phyloP scores from a whole-genome alignment of 345 rosid species.

The Aquilaria malaccensis region DNA sequence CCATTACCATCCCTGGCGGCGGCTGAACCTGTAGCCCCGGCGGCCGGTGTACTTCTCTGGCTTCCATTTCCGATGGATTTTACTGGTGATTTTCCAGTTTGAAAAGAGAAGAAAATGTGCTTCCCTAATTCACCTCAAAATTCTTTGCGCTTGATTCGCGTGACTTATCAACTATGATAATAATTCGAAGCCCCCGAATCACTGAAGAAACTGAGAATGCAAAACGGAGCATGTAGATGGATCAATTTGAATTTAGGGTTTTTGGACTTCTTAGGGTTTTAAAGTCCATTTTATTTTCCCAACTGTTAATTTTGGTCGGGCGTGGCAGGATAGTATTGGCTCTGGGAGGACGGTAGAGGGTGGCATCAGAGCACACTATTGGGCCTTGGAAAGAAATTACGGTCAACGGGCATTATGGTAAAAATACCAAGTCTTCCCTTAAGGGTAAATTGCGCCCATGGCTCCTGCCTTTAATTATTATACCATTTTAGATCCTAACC shows the following conservation, averaged over 20 bases:
- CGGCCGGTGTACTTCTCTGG: conserved; percentile 37
- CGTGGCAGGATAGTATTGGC: background rate
- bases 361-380: background rate
- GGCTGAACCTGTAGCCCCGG: conserved; percentile 17
- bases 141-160: background rate
- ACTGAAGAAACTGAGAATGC: background rate
- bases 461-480: no score
- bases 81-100: background rate
- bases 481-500: no score
- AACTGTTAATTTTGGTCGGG: background rate
- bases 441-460: no score
- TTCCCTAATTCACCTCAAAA: background rate
- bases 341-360: background rate
- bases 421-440: no score
- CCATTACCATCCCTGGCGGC: conserved; percentile 21
- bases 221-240: no score
- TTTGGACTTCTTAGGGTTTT: background rate
- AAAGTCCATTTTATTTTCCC: background rate
- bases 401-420: no score
- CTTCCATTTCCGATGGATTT: conserved; percentile 28
- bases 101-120: conserved; percentile 1
- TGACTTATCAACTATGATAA: conserved; percentile 5
- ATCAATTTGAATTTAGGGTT: background rate
- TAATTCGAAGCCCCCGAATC: background rate
- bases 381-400: no score